These are phyloP conservation scores for Blumeria hordei DNA, from an alignment of 2,329 filamentous ascomycete genomes.

Conservation along the genomic window DNA sequence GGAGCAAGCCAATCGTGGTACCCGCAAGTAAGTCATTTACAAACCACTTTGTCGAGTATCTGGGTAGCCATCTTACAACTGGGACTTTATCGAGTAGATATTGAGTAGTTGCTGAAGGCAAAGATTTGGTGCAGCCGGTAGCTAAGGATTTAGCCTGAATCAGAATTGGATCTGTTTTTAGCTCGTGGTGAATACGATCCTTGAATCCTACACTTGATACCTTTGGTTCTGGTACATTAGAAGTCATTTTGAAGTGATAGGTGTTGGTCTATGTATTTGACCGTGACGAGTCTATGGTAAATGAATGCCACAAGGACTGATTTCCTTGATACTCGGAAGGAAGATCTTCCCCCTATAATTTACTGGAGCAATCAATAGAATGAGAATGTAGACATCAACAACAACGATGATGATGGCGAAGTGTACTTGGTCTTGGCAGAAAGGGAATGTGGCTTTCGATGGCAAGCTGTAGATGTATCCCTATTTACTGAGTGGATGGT, in stretches of 20 bases:
- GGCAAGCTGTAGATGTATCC: too few relatives aligned
- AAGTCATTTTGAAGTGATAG: not conserved
- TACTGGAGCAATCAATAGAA: too few relatives aligned
- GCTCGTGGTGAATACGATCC: not conserved
- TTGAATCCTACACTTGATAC: not conserved
- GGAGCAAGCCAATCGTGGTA: conserved; percentile 31
- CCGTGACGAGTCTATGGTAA: too few relatives aligned
- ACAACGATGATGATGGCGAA: too few relatives aligned
- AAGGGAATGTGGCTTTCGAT: too few relatives aligned
- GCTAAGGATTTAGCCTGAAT: not conserved
- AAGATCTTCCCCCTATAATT: too few relatives aligned
- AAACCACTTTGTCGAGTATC: conserved; percentile 35
- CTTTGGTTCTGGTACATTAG: not conserved
- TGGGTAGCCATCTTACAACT: conserved; percentile 34
- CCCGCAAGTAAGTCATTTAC: conserved; percentile 36
- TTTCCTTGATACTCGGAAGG: too few relatives aligned
- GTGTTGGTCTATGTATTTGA: too few relatives aligned
- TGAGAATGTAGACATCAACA: too few relatives aligned
- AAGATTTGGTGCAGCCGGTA: not conserved
- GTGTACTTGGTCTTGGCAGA: too few relatives aligned
- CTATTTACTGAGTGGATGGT: too few relatives aligned
- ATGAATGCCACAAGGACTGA: too few relatives aligned
- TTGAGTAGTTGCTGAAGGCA: conserved; percentile 21
- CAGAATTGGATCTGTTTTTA: not conserved
- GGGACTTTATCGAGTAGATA: conserved; percentile 37